Base-by-base conservation (phyloP, 1,284 basidiomycete species). In the Bjerkandera adusta region DNA sequence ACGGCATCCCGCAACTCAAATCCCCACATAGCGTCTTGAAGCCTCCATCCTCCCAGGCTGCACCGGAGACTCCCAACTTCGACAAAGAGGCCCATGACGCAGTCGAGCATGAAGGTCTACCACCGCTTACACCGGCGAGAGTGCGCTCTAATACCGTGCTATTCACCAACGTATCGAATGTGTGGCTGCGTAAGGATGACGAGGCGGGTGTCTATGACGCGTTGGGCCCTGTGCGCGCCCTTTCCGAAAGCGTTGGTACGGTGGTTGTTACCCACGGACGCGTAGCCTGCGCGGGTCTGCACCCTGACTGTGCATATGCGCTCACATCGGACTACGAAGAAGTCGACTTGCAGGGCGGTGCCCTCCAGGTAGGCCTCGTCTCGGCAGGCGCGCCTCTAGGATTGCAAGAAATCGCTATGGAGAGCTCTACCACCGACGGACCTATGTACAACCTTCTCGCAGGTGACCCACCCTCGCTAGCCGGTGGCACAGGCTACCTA, bases 401-500 rank as follows among this genome's bases (percentile, higher is more conserved):
- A 4, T 60, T 87, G 13, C 69, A 75, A 41, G 78, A 85, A 48
- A 87, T 87, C 24, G 61, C 73, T 12, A 65, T 66, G 41, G 90
- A 92, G 63, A 42, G 63, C 3, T 81, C 82, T 2, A 90, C 89
- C 1, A 75, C 73, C 25, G 89, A 92, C 54, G 89, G 90, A 11
- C 52, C 43, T 7, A 73, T 80, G 13, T 65, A 68, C 29, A 77
- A 87, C 56, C 72, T 74, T 11, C 60, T 88, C 34, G 61, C 60
- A 15, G 59, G 55, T 3, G 54, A 67, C 29, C 58, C 75, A 18
- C 75, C 77, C 2, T 52, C 53, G 4, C 65, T 85, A 36, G 53
- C 83, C 26, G 72, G 80, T 18, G 77, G 76, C 20, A 58, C 73
- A 5, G 72, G 69, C n/a, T 58, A 71, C 0, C 60, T 88, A 32